These are phyloP conservation scores for Tanacetum coccineum DNA, from an alignment of 129 eudicot genomes.

Conservation along the genomic window DNA sequence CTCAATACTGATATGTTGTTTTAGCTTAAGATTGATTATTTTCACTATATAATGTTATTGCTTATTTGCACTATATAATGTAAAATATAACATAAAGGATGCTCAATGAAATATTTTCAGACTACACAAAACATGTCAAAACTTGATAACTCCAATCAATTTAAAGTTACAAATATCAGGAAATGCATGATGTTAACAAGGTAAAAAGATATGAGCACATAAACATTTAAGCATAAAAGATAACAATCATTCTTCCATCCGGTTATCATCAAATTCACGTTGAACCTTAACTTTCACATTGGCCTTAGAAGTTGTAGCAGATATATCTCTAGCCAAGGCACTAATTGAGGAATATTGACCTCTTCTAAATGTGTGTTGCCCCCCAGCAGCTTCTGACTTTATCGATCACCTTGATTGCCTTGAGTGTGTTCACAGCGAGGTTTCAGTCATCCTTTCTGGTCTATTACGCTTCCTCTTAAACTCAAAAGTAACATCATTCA, in stretches of 20 bases:
- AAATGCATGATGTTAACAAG: constrained; percentile 12
- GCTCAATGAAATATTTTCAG: too few relatives aligned
- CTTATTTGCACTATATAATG: too few relatives aligned
- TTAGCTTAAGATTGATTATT: too few relatives aligned
- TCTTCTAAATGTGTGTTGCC: constrained; percentile 39
- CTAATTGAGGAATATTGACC: constrained; percentile 29
- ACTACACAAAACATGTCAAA: constrained; percentile 8
- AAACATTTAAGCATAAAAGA: not conserved
- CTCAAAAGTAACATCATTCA: too few relatives aligned
- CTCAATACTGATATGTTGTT: too few relatives aligned
- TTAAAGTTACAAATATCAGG: not conserved
- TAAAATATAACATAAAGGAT: too few relatives aligned
- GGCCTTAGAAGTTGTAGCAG: constrained; percentile 40
- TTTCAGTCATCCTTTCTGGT: constrained; percentile 91
- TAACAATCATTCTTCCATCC: constrained; percentile 55
- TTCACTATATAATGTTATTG: too few relatives aligned
- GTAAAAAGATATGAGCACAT: not conserved
- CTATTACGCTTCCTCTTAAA: constrained; percentile 95
- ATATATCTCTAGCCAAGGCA: constrained; percentile 31
- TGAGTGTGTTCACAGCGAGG: constrained; percentile 62
- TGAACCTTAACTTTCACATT: constrained; percentile 45
- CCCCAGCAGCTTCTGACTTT: constrained; percentile 59
- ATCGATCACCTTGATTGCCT: constrained; percentile 62
- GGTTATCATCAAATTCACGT: constrained; percentile 38
- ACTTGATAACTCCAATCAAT: not conserved